phyloP scores from a whole-genome alignment of 1,284 basidiomycete genomes.

The Inonotus hispidus region DNA sequence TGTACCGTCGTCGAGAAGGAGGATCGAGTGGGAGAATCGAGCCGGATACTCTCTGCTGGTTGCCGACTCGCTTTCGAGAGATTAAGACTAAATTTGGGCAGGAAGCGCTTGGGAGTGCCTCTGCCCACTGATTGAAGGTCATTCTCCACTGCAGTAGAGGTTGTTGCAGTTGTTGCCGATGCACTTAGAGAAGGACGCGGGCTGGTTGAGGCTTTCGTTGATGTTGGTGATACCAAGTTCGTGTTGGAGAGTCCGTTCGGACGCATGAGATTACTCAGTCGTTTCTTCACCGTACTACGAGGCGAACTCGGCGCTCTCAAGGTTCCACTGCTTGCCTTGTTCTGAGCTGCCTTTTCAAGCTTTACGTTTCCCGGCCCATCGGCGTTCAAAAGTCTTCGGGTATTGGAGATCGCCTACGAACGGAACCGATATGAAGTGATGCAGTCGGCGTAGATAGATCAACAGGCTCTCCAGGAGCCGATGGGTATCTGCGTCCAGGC shows the following conservation, averaged over 20 bases:
- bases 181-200: slow-evolving; percentile 15
- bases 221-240: background rate
- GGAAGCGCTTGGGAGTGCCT: slow-evolving; percentile 2
- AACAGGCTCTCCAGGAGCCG: slow-evolving; percentile 3
- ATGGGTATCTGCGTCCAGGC: background rate
- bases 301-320: slow-evolving; percentile 9
- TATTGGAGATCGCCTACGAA: slow-evolving; percentile 16
- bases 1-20: slow-evolving; percentile 11
- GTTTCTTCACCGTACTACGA: slow-evolving; percentile 6
- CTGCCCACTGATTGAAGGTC: slow-evolving; percentile 2
- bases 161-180: slow-evolving; percentile 12
- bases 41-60: slow-evolving; percentile 4
- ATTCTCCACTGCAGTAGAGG: slow-evolving; percentile 16
- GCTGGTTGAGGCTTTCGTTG: slow-evolving; percentile 8
- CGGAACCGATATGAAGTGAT: background rate
- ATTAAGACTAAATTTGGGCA: slow-evolving; percentile 7
- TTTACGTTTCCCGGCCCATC: background rate
- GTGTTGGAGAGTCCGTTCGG: background rate
- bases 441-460: slow-evolving; percentile 10
- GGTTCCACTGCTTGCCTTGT: slow-evolving; percentile 9
- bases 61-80: slow-evolving; percentile 4
- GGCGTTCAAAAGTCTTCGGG: slow-evolving; percentile 11
- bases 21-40: slow-evolving; percentile 6
- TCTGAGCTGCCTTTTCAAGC: slow-evolving; percentile 1
- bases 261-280: slow-evolving; percentile 12